Base-by-base conservation (phyloP, 345 rosid species). In the Odontarrhena argentea region DNA sequence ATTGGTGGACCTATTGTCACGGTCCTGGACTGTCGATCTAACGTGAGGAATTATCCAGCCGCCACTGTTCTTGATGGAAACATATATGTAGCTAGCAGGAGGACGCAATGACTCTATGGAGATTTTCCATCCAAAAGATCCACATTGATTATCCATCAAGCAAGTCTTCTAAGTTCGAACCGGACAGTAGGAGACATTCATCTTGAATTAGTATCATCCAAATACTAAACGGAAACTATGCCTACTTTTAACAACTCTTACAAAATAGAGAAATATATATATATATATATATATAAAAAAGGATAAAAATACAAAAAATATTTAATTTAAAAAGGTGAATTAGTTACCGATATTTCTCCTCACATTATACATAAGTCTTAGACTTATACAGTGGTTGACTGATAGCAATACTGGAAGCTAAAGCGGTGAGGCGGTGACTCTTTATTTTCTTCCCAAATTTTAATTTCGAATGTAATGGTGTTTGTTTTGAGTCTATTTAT, bases 281-380 rank as follows among this genome's bases (percentile, higher is more conserved):
- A 18, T 18, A 18, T 18, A 18, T 18, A 18, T 18, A 28, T 2
- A 2, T 28, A 2, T 4, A 28, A 26, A 24, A 42, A 8, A 9
- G 6, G 3, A 52, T 3, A 25, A 14, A 7, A 43, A 8, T 1
- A 30, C 1, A 58, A 14, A 40, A 24, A 50, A 42, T 42, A 22
- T 52, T 69, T 9, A 13, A 36, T 46, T 3, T 25, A 25, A 46
- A 37, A 47, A 68, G 72, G 49, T 36, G 46, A 52, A 54, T 34
- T 52, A 52, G 61, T 43, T 69, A 44, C 46, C 13, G 65, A 69
- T 69, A 50, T 41, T 68, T 40, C 60, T 47, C 61, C 54, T 53
- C 54, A 56, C 71, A 56, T 32, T 32, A 32, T 4, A 53, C 24
- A 13, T 58, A 42, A 18, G 32, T 61, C 40, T 14, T 45, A 35